Evolutionary conservation across 2,329 filamentous ascomycete genomes (phyloP), one percentile per base, ranked within the genome.

Genomic region (Pseudocercospora fijiensis): DNA sequence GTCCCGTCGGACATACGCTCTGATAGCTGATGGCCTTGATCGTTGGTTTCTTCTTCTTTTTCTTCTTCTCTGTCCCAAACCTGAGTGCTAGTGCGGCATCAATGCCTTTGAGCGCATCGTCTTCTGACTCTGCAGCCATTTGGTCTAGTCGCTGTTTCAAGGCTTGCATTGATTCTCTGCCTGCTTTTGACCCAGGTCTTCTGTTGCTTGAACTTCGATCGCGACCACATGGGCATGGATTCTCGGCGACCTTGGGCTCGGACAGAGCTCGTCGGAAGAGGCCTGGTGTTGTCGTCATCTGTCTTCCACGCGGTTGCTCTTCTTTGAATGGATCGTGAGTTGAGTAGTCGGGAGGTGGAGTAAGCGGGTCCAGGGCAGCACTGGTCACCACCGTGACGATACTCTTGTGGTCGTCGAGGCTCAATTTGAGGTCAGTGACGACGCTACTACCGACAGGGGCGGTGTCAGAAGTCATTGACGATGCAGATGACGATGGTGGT

Each of bases 71-170:
- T 24, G 6, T 18, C 28, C 28, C 30, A 24, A 22, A 28, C 18
- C 41, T 33, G 27, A n/a, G 16, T 18, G 18, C 9, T 20, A 37
- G n/a, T 56, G 28, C 33, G 30, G 10, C n/a, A 10, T 56, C 53
- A 18, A 33, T 7, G n/a, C 1, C 9, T 26, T 56, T 56, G 28
- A 24, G 18, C 10, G 9, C 13, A 37, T 56, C 53, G 7, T 56
- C 53, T 5, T 56, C 53, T 18, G 28, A 6, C 22, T 56, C 53
- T 22, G 53, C 16, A 8, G 30, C 18, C 5, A 37, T 16, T 30
- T 56, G 18, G 53, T 56, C 53, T 2, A 56, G 53, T 24, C 53
- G 53, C 30, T 56, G 28, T 37, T n/a, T 56, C 53, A 56, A 24
- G 1, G 27, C 53, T 18, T 56, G 53, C 9, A 56, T 13, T 6